phyloP scores from a whole-genome alignment of 208 protist species.

The Leishmania martiniquensis region DNA sequence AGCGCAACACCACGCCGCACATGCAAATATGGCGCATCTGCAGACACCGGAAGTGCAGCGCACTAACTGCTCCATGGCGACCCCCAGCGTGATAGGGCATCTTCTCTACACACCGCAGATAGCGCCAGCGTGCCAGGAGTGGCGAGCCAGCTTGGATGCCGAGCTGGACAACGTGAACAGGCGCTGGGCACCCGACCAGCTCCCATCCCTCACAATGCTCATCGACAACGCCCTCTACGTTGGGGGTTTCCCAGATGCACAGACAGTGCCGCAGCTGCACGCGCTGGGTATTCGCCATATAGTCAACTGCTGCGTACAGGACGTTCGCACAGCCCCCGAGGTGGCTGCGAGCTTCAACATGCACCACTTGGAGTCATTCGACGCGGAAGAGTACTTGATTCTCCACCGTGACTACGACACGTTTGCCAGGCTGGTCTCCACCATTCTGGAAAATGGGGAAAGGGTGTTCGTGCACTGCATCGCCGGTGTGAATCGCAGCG shows the following conservation, averaged over 20 bases:
- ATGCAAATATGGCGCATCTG: conserved; percentile 4
- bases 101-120: conserved; percentile 74
- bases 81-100: conserved; percentile 7
- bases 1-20: neutral
- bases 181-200: conserved; percentile 21
- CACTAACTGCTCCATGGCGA: neutral
- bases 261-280: conserved; percentile 56
- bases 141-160: conserved; percentile 55
- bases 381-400: conserved; percentile 81
- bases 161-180: conserved; percentile 51
- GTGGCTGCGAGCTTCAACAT: conserved; percentile 47
- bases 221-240: conserved; percentile 68
- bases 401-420: conserved; percentile 73
- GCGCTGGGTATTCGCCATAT: conserved; percentile 59
- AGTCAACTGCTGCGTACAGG: conserved; percentile 81
- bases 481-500: conserved; percentile 87
- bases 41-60: conserved; percentile 47
- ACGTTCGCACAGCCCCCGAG: conserved; percentile 38
- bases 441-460: conserved; percentile 37
- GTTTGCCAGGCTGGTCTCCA: conserved; percentile 64
- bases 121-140: conserved; percentile 37
- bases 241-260: conserved; percentile 74
- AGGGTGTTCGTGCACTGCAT: conserved; percentile 90
- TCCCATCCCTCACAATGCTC: conserved; percentile 55
- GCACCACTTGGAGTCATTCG: conserved; percentile 49